Percentiles rank a stretch among this genome's conserved stretches.
Evolutionary conservation across 2,329 filamentous ascomycete species (phyloP).

Genomic region (Hypoxylon sp.): DNA sequence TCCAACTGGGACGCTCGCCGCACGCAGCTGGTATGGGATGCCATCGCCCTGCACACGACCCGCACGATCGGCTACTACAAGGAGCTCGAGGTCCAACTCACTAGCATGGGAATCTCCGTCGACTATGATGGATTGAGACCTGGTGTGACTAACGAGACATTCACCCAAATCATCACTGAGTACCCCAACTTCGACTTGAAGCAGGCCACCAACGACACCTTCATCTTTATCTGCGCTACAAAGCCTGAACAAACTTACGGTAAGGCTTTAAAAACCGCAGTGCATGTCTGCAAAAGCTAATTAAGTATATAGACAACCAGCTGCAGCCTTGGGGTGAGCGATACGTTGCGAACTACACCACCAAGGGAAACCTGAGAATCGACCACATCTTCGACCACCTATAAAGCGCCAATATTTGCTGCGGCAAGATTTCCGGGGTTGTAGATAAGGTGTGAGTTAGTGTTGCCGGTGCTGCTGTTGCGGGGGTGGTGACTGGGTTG

Average conservation of each 20-base stretch:
- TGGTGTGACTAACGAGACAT: conserved; percentile 40
- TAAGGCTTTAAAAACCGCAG: conserved; percentile 1
- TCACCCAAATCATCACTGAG: conserved; percentile 32
- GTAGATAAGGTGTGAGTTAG: neutral
- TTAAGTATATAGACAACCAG: conserved; percentile 27
- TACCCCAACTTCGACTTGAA: conserved; percentile 43
- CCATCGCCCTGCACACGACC: conserved; percentile 48
- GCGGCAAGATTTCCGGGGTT: neutral
- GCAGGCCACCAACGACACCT: conserved; percentile 44
- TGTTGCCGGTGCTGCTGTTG: conserved; percentile 20
- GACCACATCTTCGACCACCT: conserved; percentile 39
- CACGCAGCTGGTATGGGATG: conserved; percentile 46
- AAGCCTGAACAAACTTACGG: conserved; percentile 45
- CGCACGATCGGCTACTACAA: conserved; percentile 46
- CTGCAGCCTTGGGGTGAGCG: conserved; percentile 41
- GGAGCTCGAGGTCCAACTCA: conserved; percentile 40
- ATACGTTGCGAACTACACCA: conserved; percentile 36
- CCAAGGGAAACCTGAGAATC: conserved; percentile 34
- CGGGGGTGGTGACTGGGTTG: conserved; percentile 6
- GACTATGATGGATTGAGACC: conserved; percentile 40
- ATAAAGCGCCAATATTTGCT: conserved; percentile 6
- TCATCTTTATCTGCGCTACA: conserved; percentile 40
- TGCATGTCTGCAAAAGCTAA: conserved; percentile 27
- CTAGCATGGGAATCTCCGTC: conserved; percentile 44
- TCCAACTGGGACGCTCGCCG: conserved; percentile 42